Evolutionary conservation across 345 rosid species (phyloP).

Genomic region (Bruguiera sexangula): DNA sequence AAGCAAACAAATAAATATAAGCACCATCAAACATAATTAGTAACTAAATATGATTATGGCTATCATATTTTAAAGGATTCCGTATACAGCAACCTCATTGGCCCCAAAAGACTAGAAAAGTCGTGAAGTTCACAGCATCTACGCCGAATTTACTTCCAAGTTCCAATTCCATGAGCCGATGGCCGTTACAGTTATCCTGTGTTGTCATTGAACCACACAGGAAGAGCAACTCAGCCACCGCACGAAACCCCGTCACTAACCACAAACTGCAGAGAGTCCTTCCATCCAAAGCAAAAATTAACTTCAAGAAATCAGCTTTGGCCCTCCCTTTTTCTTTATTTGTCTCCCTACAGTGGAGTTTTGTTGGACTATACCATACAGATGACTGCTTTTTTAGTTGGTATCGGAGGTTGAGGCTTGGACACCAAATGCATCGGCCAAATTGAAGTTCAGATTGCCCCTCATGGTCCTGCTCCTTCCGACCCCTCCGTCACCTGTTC

Average conservation of each 20-base stretch:
- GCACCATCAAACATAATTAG: no score
- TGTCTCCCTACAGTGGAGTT: not conserved
- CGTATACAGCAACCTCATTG: not conserved
- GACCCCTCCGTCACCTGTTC: constrained; percentile 55
- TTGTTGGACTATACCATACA: not conserved
- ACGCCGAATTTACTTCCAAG: not conserved
- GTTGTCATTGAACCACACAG: not conserved
- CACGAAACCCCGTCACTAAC: not conserved
- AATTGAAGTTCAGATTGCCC: constrained; percentile 58
- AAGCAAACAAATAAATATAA: no score
- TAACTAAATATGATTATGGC: not conserved
- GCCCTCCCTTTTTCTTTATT: not conserved
- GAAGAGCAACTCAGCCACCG: not conserved
- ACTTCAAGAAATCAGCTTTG: not conserved
- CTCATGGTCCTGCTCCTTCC: constrained; percentile 78
- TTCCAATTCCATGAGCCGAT: not conserved
- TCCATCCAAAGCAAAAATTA: not conserved
- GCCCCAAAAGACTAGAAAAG: not conserved
- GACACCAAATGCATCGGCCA: constrained; percentile 70
- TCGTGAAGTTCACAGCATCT: not conserved
- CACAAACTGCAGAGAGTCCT: not conserved
- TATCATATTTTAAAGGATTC: not conserved
- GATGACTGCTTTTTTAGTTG: constrained; percentile 13
- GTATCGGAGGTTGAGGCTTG: constrained; percentile 21
- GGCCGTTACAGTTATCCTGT: constrained; percentile 1